A percentile compares a stretch with the other conserved stretches of the same genome.
These are phyloP conservation scores for Debaryomyces psychrophilus DNA, from an alignment of 1,139 yeast genomes.

Conservation along the genomic window DNA sequence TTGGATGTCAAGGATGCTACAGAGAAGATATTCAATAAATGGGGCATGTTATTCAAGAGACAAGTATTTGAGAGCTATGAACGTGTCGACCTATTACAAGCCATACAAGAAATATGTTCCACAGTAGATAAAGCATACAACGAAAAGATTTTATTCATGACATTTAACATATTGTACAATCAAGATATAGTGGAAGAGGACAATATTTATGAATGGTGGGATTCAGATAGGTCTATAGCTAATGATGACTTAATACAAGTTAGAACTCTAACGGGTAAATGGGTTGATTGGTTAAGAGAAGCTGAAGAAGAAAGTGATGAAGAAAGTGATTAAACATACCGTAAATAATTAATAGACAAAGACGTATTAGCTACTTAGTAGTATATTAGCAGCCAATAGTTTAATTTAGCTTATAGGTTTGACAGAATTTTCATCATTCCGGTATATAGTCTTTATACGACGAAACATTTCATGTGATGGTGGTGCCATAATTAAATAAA, in stretches of 20 bases:
- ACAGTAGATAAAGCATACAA: conserved; percentile 32
- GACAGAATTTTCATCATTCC: conserved; percentile 2
- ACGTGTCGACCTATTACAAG: conserved; percentile 69
- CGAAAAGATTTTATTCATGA: conserved; percentile 62
- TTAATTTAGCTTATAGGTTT: background rate
- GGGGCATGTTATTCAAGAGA: conserved; percentile 80
- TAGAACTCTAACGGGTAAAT: conserved; percentile 63
- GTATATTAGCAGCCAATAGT: background rate
- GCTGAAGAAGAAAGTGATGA: conserved; percentile 68
- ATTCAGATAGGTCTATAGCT: conserved; percentile 41
- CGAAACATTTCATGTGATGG: conserved; percentile 4
- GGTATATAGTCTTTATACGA: conserved; percentile 8
- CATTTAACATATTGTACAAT: conserved; percentile 74
- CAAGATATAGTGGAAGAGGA: conserved; percentile 83
- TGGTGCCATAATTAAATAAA: conserved; percentile 2
- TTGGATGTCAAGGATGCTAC: conserved; percentile 76
- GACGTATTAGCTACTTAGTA: background rate
- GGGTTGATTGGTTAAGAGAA: conserved; percentile 83
- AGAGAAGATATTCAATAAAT: conserved; percentile 68
- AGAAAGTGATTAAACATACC: conserved; percentile 12
- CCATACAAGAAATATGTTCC: conserved; percentile 55
- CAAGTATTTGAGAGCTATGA: conserved; percentile 83
- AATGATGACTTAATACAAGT: conserved; percentile 50
- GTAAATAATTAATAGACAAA: conserved; percentile 7
- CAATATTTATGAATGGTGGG: conserved; percentile 82